A percentile compares a stretch with the other conserved stretches of the same genome.
These are phyloP conservation scores for Diplosphaera chodatii DNA, from an alignment of 139 green algal species.

Conservation along the genomic window DNA sequence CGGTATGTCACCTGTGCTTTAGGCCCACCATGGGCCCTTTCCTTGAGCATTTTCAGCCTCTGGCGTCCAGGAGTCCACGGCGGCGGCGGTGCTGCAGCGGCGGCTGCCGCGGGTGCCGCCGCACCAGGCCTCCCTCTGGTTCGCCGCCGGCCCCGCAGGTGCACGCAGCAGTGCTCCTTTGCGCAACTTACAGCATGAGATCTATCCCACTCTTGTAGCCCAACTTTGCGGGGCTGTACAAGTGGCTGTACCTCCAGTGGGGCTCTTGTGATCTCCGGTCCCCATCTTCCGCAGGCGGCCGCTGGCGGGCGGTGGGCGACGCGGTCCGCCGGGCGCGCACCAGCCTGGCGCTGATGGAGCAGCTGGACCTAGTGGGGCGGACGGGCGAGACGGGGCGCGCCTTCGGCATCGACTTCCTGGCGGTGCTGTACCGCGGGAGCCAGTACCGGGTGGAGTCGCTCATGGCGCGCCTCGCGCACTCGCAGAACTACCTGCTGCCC, in stretches of 20 bases:
- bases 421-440: constrained; percentile 62
- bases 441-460: constrained; percentile 97
- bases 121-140: constrained; percentile 72
- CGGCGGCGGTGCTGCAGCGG: constrained; percentile 71
- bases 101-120: constrained; percentile 63
- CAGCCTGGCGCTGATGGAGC: constrained; percentile 74
- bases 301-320: constrained; percentile 45
- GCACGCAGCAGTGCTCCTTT: too few relatives aligned
- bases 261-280: too few relatives aligned
- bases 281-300: constrained; percentile 16
- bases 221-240: too few relatives aligned
- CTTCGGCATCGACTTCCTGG: constrained; percentile 97
- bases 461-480: constrained; percentile 85
- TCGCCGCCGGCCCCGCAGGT: constrained; percentile 35
- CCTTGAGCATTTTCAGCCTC: too few relatives aligned
- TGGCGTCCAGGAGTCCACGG: constrained; percentile 64
- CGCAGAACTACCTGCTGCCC: constrained; percentile 86
- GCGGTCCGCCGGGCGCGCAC: constrained; percentile 44
- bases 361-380: constrained; percentile 84
- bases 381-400: constrained; percentile 83
- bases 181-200: too few relatives aligned
- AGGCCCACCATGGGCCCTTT: too few relatives aligned
- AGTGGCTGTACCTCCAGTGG: too few relatives aligned
- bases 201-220: too few relatives aligned
- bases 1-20: too few relatives aligned